Percentiles rank a stretch among this genome's conserved stretches.
Evolutionary conservation across 352 stramenopile species (phyloP).

Genomic region (Pythium sp.): DNA sequence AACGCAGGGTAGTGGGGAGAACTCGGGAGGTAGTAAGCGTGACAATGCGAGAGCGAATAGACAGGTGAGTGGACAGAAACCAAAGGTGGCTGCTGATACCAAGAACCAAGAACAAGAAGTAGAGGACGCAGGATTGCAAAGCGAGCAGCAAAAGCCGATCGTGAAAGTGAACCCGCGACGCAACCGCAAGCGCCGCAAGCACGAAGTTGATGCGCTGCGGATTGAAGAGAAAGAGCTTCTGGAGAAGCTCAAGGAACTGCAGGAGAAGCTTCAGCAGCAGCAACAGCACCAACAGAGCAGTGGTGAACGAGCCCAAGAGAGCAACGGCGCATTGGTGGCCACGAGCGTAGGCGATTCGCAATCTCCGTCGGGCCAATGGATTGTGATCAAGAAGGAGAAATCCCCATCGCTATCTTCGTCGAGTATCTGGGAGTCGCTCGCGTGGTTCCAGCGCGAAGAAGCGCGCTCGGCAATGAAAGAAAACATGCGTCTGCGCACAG

Average conservation of each 20-base stretch:
- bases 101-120: background rate
- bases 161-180: conserved; percentile 7
- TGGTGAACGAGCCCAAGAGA: too few relatives aligned
- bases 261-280: background rate
- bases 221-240: conserved; percentile 1
- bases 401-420: background rate
- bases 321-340: background rate
- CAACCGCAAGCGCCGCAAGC: conserved; percentile 15
- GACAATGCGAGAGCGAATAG: background rate
- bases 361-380: background rate
- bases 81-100: background rate
- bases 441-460: conserved; percentile 5
- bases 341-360: background rate
- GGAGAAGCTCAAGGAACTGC: background rate
- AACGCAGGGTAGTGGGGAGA: background rate
- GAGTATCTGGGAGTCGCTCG: conserved; percentile 9
- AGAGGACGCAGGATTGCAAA: background rate
- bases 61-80: background rate
- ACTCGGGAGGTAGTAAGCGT: background rate
- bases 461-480: background rate
- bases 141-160: background rate
- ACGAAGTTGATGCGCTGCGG: conserved; percentile 12
- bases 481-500: conserved; percentile 4
- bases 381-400: background rate
- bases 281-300: too few relatives aligned